Base-by-base conservation (phyloP, 305 asterid species). In the Fraxinus baroniana region DNA sequence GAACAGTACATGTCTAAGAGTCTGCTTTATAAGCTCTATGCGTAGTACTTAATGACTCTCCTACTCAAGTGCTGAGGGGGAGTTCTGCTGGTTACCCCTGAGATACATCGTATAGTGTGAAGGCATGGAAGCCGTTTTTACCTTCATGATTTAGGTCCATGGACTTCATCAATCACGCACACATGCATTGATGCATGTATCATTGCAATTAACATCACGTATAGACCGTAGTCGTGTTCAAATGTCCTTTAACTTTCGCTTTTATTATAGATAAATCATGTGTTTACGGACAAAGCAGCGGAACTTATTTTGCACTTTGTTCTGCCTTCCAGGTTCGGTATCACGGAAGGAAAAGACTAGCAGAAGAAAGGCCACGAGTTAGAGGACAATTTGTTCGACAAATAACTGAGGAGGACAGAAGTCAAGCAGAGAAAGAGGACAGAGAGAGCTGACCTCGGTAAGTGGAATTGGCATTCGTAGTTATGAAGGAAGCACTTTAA, bases 381-480 rank as follows among this genome's bases (percentile, higher is more conserved):
- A 86, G 89, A 22, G 92, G 92, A 78, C 91, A 89, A 80, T 89
- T 89, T 78, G 92, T 89, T 55, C 77, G 89, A 57, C 91, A 80
- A 79, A 66, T 81, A 36, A 81, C 81, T 28, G 88, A 87, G 62
- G 86, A 85, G 62, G 84, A 74, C 84, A 68, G 82, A 81, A 52
- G 66, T 60, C 81, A 78, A 39, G 85, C 71, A 22, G 28, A 66
- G 74, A 66, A 10, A 79, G 39, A 70, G 33, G 86, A 84, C 22
- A 22, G 87, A 49, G 73, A 87, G 78, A 66, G 84, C 84, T 84
- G 80, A 82, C 85, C 15, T 60, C 2, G 72, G 33, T 7, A 7
- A 15, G 17, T 20, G 32, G 18, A 60, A 60, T 60, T 60, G 26
- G 70, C 70, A 60, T 57, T 60, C 7, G 22, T 18, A 6, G 30